Conservation (phyloP, 192 early-diverging fungal species). For the Pilaira anomala region DNA sequence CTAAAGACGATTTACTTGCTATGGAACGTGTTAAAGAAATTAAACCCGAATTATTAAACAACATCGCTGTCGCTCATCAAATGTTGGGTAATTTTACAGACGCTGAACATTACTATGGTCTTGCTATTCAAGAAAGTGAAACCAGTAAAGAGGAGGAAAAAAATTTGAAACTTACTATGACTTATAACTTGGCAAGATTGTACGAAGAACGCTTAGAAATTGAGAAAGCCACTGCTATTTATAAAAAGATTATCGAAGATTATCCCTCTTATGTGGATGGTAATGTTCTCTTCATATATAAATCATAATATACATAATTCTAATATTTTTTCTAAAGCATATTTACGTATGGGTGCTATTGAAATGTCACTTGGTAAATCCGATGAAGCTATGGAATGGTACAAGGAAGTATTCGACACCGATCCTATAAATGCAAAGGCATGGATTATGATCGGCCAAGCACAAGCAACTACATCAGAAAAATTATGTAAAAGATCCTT, state of each 20-base stretch:
- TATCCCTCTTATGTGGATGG: constrained; percentile 76
- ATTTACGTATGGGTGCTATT: constrained; percentile 74
- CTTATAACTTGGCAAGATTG: constrained; percentile 76
- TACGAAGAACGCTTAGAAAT: constrained; percentile 57
- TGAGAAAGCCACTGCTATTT: constrained; percentile 60
- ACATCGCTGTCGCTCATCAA: constrained; percentile 80
- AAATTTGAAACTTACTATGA: constrained; percentile 50
- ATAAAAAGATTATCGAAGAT: constrained; percentile 55
- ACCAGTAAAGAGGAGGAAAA: constrained; percentile 23
- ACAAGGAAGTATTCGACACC: constrained; percentile 58
- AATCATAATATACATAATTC: constrained; percentile 12
- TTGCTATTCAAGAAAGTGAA: constrained; percentile 44
- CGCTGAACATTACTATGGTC: constrained; percentile 43
- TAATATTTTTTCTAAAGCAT: constrained; percentile 44
- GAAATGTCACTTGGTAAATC: constrained; percentile 48
- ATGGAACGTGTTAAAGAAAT: constrained; percentile 20
- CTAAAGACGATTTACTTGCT: constrained; percentile 10
- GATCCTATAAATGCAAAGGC: constrained; percentile 61
- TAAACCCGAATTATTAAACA: constrained; percentile 75
- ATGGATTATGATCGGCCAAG: constrained; percentile 71
- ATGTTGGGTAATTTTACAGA: constrained; percentile 39
- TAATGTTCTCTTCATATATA: constrained; percentile 1
- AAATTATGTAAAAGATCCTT: constrained; percentile 68
- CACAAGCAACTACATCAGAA: constrained; percentile 58
- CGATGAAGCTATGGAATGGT: constrained; percentile 58